A percentile compares a stretch with the other conserved stretches of the same genome.
These are phyloP conservation scores for Penicillium paxilli DNA, from an alignment of 495 filamentous ascomycete genomes.

Conservation along the genomic window DNA sequence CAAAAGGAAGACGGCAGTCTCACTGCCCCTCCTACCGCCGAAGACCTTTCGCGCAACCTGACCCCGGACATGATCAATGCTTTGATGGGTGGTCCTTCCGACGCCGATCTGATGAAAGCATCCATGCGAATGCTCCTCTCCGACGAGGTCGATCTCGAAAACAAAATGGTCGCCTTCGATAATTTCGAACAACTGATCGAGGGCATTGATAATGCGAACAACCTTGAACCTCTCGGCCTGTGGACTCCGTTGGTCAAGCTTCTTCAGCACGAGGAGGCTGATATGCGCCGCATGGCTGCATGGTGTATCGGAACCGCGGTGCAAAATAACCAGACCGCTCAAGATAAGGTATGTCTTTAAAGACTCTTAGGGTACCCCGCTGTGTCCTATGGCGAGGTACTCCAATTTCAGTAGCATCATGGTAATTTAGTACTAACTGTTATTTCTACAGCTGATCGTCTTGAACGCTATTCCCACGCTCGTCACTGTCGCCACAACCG, in stretches of 20 bases:
- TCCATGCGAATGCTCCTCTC: slow-evolving; percentile 72
- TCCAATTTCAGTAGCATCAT: too few species aligned
- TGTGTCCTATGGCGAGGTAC: too few species aligned
- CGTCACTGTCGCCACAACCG: slow-evolving; percentile 61
- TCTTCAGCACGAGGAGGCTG: slow-evolving; percentile 64
- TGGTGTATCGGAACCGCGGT: slow-evolving; percentile 95
- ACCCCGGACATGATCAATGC: slow-evolving; percentile 65
- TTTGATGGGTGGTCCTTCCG: slow-evolving; percentile 78
- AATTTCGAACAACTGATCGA: slow-evolving; percentile 95
- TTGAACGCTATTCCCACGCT: slow-evolving; percentile 70
- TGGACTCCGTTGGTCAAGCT: slow-evolving; percentile 78
- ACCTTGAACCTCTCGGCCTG: slow-evolving; percentile 71
- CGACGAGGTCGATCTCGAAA: slow-evolving; percentile 64
- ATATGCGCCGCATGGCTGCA: slow-evolving; percentile 77
- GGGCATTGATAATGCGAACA: slow-evolving; percentile 92
- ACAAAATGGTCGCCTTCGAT: slow-evolving; percentile 88
- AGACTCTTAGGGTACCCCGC: too few species aligned
- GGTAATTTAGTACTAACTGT: slow-evolving; percentile 28
- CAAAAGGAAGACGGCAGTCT: slow-evolving; percentile 26
- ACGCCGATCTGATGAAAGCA: slow-evolving; percentile 86
- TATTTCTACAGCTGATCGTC: slow-evolving; percentile 53
- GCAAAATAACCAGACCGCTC: slow-evolving; percentile 86
- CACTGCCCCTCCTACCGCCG: slow-evolving; percentile 43
- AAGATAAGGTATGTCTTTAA: slow-evolving; percentile 70
- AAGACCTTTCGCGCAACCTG: slow-evolving; percentile 45